Evolutionary conservation across 2,329 filamentous ascomycete genomes (phyloP), one percentile per base, ranked within the genome.

Genomic region (Exophiala bonariae): DNA sequence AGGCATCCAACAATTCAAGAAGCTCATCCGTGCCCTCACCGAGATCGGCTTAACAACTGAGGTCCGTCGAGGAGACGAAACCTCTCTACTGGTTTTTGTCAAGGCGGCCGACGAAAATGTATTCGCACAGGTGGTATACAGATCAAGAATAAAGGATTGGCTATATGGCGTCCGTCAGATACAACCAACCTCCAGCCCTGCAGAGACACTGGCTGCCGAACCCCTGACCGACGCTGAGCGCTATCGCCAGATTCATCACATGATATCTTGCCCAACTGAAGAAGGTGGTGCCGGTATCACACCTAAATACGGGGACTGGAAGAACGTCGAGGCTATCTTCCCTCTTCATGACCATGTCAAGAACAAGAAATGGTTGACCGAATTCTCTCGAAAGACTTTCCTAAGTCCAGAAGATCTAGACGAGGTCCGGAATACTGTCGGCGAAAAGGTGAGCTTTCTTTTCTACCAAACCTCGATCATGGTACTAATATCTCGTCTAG

Each of bases 101-200:
- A 87, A 85, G 63, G 81, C 95, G 33, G 83, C 86, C 28, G 90
- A 89, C 17, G 78, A 86, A 52, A 77, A 83, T 59, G 81, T 90
- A 55, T 77, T 99, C 50, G 81, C 80, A 50, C 82, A 84, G 55
- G 88, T 95, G 61, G 80, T 96, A 40, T 95, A 96, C 68, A 82
- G 89, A 56, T 88, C 87, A 46, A 87, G 93, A 55, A 84, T 96
- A 14, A 87, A 90, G 64, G 93, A 97, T 70, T 99, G 91, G 89
- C 81, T 97, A 26, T 86, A 93, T 64, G 90, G 91, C 42, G 86
- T 96, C 44, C 85, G 89, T 54, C 79, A 87, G 40, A 80, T 82
- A 16, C 83, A 89, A 28, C 92, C 92, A 0, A 79, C 83, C 46
- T 85, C 83, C 62, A 83, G 95, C 57, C 81, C 89, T 14, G 72